Evolutionary conservation across 345 rosid species (phyloP), one percentile per base, ranked within the genome.

Genomic region (Xanthoceras sorbifolium): DNA sequence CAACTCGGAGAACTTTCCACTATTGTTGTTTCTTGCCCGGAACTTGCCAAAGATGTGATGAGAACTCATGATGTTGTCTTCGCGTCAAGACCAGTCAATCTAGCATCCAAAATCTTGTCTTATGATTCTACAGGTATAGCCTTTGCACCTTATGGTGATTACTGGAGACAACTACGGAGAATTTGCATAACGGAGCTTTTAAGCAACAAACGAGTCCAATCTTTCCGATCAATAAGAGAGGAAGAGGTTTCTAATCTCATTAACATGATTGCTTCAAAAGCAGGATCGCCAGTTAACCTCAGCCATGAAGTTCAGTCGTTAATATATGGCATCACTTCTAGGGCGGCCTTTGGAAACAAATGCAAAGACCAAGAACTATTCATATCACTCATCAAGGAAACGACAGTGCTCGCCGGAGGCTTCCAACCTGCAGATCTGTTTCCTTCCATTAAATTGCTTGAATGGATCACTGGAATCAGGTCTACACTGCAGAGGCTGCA

Each of bases 341-440:
- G 83, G 59, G 83, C 80, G 18, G 84, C 85, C 11, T 80, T 85
- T 18, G 84, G 86, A 15, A 80, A 67, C 17, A 78, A 80, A 28
- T 76, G 79, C 46, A 44, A 57, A 22, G 57, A 76, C 14, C 72
- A 65, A 6, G 83, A 76, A 0, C 69, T 26, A 8, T 38, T 78
- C 64, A 79, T 66, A 54, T 48, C 64, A 14, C 70, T 81, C 64
- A 31, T 81, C 52, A 48, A 48, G 46, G 86, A 85, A 72, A 71
- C 52, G 22, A 71, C 74, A 31, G 36, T n/a, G 23, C 25, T 81
- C 28, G 34, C 31, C 11, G 80, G 71, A 6, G 85, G 85, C 15
- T 83, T 86, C 23, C 69, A 76, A 2, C n/a, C 79, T 14, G 77
- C 75, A 0, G 89, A 86, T 77, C 72, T 83, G 22, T 83, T 65